Conservation (phyloP, 768 basidiomycete species). For the Pluteus cervinus region DNA sequence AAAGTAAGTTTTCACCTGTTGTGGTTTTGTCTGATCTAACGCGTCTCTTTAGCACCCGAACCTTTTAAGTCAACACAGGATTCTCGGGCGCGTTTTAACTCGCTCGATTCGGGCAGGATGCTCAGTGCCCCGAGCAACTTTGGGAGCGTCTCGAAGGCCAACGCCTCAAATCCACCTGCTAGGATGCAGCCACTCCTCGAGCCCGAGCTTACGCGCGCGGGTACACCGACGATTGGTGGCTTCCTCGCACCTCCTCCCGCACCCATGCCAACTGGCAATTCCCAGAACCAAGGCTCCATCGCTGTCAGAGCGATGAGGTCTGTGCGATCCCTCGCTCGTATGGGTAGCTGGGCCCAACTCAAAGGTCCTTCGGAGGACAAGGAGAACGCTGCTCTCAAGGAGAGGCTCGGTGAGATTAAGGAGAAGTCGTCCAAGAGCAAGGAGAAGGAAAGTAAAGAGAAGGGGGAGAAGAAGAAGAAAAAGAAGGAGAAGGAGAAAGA, state of each 20-base stretch:
- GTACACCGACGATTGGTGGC: constrained; percentile 29
- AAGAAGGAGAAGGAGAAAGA: constrained; percentile 21
- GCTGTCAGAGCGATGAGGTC: constrained; percentile 76
- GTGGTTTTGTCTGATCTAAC: neutral
- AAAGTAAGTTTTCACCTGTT: constrained; percentile 23
- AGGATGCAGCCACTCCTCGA: constrained; percentile 10
- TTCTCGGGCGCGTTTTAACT: constrained; percentile 54
- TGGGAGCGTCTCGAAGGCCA: too few relatives aligned
- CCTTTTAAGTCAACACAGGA: constrained; percentile 29
- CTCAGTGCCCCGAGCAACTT: constrained; percentile 29
- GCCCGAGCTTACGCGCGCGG: constrained; percentile 22
- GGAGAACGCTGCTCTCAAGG: constrained; percentile 16
- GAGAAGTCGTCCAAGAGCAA: constrained; percentile 19
- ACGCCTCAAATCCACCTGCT: too few relatives aligned
- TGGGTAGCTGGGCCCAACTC: constrained; percentile 67
- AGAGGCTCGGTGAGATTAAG: constrained; percentile 16
- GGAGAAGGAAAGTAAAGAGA: constrained; percentile 23
- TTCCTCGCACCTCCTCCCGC: constrained; percentile 31
- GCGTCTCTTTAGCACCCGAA: constrained; percentile 35
- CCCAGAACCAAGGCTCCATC: constrained; percentile 51
- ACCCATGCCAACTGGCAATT: constrained; percentile 9
- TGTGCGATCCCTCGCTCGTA: constrained; percentile 64
- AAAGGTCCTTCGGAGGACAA: constrained; percentile 23
- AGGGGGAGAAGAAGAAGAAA: constrained; percentile 14
- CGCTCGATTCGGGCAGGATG: constrained; percentile 41